Evolutionary conservation across 371 early-diverging fungal genomes (phyloP).

Genomic region (Apophysomyces elegans): DNA sequence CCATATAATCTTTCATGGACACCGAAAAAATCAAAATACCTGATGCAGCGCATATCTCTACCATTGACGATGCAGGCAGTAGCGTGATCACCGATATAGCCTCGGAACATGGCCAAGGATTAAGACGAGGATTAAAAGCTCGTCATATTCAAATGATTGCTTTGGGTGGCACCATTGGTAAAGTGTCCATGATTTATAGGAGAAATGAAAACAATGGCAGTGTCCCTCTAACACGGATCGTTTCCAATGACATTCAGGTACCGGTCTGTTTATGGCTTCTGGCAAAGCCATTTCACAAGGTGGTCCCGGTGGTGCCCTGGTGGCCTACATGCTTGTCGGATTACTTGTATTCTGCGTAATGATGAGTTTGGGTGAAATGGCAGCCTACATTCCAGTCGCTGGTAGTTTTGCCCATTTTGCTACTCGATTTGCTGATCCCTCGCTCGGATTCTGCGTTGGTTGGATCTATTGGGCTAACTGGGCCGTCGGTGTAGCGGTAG

Average conservation of each 20-base stretch:
- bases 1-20: constrained; percentile 1
- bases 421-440: constrained; percentile 76
- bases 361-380: constrained; percentile 84
- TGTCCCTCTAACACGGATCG: not conserved
- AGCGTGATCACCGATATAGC: not conserved
- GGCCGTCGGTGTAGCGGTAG: constrained; percentile 78
- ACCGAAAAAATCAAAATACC: constrained; percentile 17
- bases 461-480: constrained; percentile 82
- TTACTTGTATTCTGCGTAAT: constrained; percentile 77
- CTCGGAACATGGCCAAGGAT: not conserved
- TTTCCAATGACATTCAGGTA: constrained; percentile 43
- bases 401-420: constrained; percentile 83
- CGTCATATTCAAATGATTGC: constrained; percentile 69
- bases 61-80: constrained; percentile 24
- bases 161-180: constrained; percentile 67
- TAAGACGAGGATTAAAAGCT: constrained; percentile 53
- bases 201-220: not conserved
- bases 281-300: constrained; percentile 75
- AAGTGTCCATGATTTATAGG: not conserved
- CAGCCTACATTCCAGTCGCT: constrained; percentile 77
- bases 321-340: constrained; percentile 72
- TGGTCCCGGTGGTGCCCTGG: constrained; percentile 74
- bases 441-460: constrained; percentile 76
- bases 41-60: constrained; percentile 24
- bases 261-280: constrained; percentile 86